phyloP scores from a whole-genome alignment of 1,284 basidiomycete species.

The Ustilago crameri region DNA sequence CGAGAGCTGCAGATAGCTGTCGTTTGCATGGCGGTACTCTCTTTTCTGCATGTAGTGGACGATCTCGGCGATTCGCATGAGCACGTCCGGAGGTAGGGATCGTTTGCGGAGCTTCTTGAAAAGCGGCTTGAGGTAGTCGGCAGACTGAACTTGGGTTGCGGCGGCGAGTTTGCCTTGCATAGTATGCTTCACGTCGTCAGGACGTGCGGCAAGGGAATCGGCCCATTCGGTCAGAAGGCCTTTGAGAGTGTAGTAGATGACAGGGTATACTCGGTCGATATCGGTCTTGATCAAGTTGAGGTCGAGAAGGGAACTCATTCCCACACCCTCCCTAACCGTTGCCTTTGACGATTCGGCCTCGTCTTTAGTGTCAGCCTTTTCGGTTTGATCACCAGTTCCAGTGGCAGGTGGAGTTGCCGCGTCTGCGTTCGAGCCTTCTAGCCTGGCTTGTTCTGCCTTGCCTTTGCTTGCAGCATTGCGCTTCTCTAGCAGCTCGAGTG shows the following conservation, averaged over 20 bases:
- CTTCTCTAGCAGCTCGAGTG: slow-evolving; percentile 76
- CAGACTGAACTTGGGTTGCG: slow-evolving; percentile 93
- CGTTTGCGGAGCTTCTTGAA: slow-evolving; percentile 88
- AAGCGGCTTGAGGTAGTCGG: slow-evolving; percentile 94
- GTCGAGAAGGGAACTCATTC: slow-evolving; percentile 63
- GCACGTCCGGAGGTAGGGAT: slow-evolving; percentile 85
- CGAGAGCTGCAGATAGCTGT: slow-evolving; percentile 92
- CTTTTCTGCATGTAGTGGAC: slow-evolving; percentile 95
- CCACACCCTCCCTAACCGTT: slow-evolving; percentile 51
- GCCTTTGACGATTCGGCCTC: slow-evolving; percentile 8
- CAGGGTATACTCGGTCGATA: slow-evolving; percentile 94
- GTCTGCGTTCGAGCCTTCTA: slow-evolving; percentile 18
- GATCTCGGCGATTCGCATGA: slow-evolving; percentile 90
- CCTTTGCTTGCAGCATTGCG: slow-evolving; percentile 43
- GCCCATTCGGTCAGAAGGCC: slow-evolving; percentile 92
- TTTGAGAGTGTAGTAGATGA: slow-evolving; percentile 97
- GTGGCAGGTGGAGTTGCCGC: slow-evolving; percentile 4
- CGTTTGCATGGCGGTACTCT: slow-evolving; percentile 93
- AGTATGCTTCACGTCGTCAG: slow-evolving; percentile 80
- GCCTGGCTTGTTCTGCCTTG: slow-evolving; percentile 43
- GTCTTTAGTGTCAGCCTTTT: neutral
- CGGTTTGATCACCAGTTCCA: neutral
- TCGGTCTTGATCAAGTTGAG: slow-evolving; percentile 85
- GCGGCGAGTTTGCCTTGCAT: slow-evolving; percentile 92
- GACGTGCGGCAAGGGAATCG: slow-evolving; percentile 88